Base-by-base conservation (phyloP, 495 filamentous ascomycete species). In the Darksidea phi region DNA sequence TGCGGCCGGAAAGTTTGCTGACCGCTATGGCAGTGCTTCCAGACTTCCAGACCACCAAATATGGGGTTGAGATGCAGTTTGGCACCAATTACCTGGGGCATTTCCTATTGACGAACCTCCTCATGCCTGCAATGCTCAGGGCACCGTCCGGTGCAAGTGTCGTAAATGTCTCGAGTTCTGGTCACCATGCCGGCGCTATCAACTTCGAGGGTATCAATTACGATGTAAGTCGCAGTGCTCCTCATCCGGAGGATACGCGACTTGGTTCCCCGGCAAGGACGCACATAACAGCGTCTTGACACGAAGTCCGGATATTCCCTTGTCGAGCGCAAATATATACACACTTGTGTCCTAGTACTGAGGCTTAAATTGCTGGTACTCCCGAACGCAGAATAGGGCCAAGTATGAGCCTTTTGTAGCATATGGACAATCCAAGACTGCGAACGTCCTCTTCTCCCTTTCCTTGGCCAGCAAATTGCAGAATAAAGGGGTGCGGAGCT, bases 401-500 rank as follows among this genome's bases (percentile, higher is more conserved):
- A 11, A 43, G 18, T 68, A 68, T 26, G 53, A 61, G 12, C 45
- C 51, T 12, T 57, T 55, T 24, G 41, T 57, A 12, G 63, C 63
- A 20, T 66, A 67, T 45, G 59, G 51, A 1, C 59, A 67, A 41
- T 67, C 58, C 8, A 67, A 63, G 25, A 36, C 54, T n/a, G 59
- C 64, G 12, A 67, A 63, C 38, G 53, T 67, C 1, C 51, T 59
- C 38, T 61, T 67, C 61, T 48, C 61, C 3, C 47, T 54, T 17
- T 49, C 45, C 5, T 34, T 64, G 13, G 36, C 37, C 8, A 4
- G 48, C 10, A 64, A 49, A 0, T 74, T 83, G 41, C 70, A 72
- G 2, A 52, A 48, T 18, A 72, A 55, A 17, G 37, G 43, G 15
- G 12, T 80, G 36, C 72, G 63, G 0, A 48, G 72, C 2, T 72